Evolutionary conservation across 1,284 basidiomycete genomes (phyloP).

Genomic region (Exobasidium rhododendri): DNA sequence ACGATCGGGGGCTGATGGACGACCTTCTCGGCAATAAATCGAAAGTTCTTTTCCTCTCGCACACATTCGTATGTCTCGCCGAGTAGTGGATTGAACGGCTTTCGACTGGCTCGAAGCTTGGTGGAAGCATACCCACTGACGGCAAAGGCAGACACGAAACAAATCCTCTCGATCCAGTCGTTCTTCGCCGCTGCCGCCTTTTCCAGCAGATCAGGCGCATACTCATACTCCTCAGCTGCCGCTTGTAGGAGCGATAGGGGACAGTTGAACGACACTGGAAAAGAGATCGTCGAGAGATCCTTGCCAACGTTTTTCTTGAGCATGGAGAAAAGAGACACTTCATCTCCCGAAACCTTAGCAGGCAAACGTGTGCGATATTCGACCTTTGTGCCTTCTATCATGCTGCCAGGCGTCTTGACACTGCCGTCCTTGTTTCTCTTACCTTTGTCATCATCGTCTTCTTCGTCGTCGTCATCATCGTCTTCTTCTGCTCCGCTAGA

Average conservation of each 20-base stretch:
- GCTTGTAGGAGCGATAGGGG: constrained; percentile 52
- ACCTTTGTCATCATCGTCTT: constrained; percentile 35
- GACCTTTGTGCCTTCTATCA: constrained; percentile 15
- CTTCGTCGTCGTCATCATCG: constrained; percentile 28
- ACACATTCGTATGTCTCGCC: constrained; percentile 54
- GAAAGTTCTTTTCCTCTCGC: constrained; percentile 42
- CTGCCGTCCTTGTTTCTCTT: constrained; percentile 8
- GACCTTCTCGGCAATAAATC: constrained; percentile 53
- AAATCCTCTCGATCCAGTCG: constrained; percentile 48
- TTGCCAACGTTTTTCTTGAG: constrained; percentile 78
- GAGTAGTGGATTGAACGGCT: constrained; percentile 54
- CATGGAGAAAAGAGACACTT: constrained; percentile 79
- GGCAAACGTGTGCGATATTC: constrained; percentile 61
- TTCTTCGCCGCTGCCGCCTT: constrained; percentile 33
- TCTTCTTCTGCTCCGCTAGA: constrained; percentile 31
- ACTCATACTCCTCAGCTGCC: constrained; percentile 53
- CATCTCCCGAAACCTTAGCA: constrained; percentile 64
- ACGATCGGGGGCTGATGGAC: constrained; percentile 52
- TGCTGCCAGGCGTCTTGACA: constrained; percentile 2
- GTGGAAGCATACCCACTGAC: constrained; percentile 50
- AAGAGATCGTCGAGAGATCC: constrained; percentile 53
- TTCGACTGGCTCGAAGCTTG: constrained; percentile 48
- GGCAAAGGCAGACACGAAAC: constrained; percentile 47
- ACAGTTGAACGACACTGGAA: constrained; percentile 55
- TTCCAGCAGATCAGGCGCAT: constrained; percentile 50